Evolutionary conservation across 768 basidiomycete genomes (phyloP), one percentile per base, ranked within the genome.

Genomic region (Floccularia luteovirens): DNA sequence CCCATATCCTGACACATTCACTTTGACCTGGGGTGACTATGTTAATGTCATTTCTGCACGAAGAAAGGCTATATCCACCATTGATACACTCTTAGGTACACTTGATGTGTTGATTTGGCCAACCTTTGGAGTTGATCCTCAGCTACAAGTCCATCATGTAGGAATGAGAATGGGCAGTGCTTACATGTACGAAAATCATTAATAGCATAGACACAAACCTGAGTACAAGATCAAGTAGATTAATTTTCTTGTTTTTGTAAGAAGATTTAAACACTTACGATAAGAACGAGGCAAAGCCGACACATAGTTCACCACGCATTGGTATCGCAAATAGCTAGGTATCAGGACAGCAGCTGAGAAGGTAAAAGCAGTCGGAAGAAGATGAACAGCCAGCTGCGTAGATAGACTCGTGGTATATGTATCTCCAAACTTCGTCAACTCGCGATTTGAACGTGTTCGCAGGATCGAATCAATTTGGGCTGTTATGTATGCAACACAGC

Each of bases 181-280:
- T 50, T 58, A 85, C 87, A 69, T 90, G 85, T 51, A 79, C 75
- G 62, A 90, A 88, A 47, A 90, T 85, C 57, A 89, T 70, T 48
- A 90, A 66, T 64, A 69, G 44, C 69, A 72, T 45, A 63, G 70
- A 77, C 45, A 54, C 69, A 59, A 70, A 52, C 22, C 68, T 72
- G 47, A 39, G 36, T 38, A 30, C 43, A 24, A 31, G 31, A 30
- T 48, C 59, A 46, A 57, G 48, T 46, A 37, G 16, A 25, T 57
- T 44, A 23, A 50, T 50, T 38, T 31, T 37, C 34, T 35, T 22
- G 35, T 31, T 17, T n/a, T 31, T 32, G 44, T 19, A 35, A 48
- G 38, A 42, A 43, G 33, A 33, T n/a, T n/a, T n/a, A n/a, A n/a
- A n/a, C n/a, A 65, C 81, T 43, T 56, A 85, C 87, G 86, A 79